Evolutionary conservation across 352 stramenopile species (phyloP).

Genomic region (Peronosclerospora sorghi): DNA sequence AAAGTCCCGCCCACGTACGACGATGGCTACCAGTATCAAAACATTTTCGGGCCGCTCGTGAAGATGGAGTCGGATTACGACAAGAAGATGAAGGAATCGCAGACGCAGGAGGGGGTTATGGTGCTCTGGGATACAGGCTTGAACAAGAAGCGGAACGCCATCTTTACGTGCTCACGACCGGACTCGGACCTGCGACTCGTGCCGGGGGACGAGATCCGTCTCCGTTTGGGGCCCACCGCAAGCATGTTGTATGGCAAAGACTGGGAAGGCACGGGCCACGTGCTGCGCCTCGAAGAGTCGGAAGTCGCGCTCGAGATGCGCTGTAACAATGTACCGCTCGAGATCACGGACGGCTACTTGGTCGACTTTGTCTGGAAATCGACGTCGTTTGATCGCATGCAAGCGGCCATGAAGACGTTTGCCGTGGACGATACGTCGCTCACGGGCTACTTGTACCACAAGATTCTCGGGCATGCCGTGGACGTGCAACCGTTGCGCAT

Average conservation of each 20-base stretch:
- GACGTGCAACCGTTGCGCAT: slow-evolving; percentile 87
- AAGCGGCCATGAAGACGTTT: slow-evolving; percentile 97
- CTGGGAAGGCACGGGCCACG: slow-evolving; percentile 93
- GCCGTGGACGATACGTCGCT: slow-evolving; percentile 97
- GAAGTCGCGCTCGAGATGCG: slow-evolving; percentile 83
- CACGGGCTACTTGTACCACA: slow-evolving; percentile 99
- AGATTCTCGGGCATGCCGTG: slow-evolving; percentile 95
- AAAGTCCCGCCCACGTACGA: slow-evolving; percentile 91
- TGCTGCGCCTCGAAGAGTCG: slow-evolving; percentile 78
- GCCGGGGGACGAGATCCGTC: slow-evolving; percentile 93
- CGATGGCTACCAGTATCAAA: slow-evolving; percentile 99
- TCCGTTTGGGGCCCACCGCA: slow-evolving; percentile 82
- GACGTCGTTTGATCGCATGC: slow-evolving; percentile 98
- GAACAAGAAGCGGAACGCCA: slow-evolving; percentile 93
- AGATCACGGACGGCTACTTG: slow-evolving; percentile 93
- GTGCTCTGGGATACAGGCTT: slow-evolving; percentile 94
- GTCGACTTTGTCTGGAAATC: slow-evolving; percentile 99
- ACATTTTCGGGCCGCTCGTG: slow-evolving; percentile 98
- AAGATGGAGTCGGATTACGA: slow-evolving; percentile 99
- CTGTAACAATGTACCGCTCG: slow-evolving; percentile 67
- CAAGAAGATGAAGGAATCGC: slow-evolving; percentile 97
- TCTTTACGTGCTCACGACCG: slow-evolving; percentile 88
- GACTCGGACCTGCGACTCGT: slow-evolving; percentile 88
- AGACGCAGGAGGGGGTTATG: slow-evolving; percentile 90
- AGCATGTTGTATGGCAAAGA: slow-evolving; percentile 74